Base-by-base conservation (phyloP, 1,139 yeast species). In the Lodderomyces metapsilosis region DNA sequence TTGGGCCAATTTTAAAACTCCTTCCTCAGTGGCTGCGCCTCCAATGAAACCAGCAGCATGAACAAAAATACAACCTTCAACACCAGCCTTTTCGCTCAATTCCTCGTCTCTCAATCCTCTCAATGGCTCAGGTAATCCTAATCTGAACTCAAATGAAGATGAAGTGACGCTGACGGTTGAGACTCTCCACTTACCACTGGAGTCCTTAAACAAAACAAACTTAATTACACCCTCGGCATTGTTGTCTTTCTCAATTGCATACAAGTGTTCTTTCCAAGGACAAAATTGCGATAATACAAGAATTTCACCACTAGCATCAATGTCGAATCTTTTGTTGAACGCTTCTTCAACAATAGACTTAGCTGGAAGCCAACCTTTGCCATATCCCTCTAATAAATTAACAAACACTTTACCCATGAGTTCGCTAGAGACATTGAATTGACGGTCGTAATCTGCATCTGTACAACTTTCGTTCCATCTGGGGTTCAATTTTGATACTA, bases 41-140 rank as follows among this genome's bases (percentile, higher is more conserved):
- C 98, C 98, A 59, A 92, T 92, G 66, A 92, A 92, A 0, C 99
- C 98, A 36, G 96, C 88, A 35, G 98, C 97, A 56, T 92, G 99
- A 43, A 94, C 81, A 60, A 92, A 92, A 24, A 91, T 81, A 59
- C 96, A 87, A 3, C 88, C 96, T 16, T 79, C 81, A 44, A 92
- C 78, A 15, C 95, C 96, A 30, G 89, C 70, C 52, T 76, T 68
- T 49, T 82, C 71, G 49, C 86, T 79, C 54, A 92, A 74, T 35
- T 74, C 86, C 25, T 85, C 91, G 59, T 92, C 98, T 58, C 98
- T 80, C 39, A 91, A 69, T 23, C 99, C 99, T 70, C 98, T 80
- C 89, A 96, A 87, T 27, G 80, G 75, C 61, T 86, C 94, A 18
- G 96, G 97, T 49, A 92, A 74, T 17, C 96, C 87, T 60, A 78